Percentiles rank a stretch among this genome's conserved stretches.
These are phyloP conservation scores for Trichoderma sp. DNA, from an alignment of 2,329 filamentous ascomycete genomes.

Conservation along the genomic window DNA sequence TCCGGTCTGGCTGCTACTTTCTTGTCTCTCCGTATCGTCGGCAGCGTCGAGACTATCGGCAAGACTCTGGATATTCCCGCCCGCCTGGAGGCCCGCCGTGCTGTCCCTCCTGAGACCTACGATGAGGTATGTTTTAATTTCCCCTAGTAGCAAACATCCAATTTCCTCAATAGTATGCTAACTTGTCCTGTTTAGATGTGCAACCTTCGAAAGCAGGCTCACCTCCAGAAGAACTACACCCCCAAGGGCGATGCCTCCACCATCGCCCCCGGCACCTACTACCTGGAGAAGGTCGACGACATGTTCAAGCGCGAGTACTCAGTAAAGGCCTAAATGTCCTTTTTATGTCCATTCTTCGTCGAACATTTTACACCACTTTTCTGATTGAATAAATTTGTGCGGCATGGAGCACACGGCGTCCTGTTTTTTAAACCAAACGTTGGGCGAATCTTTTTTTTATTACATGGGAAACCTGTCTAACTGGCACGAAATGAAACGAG, in stretches of 20 bases:
- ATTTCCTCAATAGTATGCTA: not conserved
- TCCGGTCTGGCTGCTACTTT: conserved; percentile 72
- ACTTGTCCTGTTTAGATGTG: conserved; percentile 54
- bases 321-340: conserved; percentile 62
- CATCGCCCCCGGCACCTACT: conserved; percentile 68
- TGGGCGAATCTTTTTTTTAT: not conserved
- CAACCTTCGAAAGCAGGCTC: conserved; percentile 76
- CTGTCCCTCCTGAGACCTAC: conserved; percentile 69
- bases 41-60: conserved; percentile 65
- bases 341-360: not conserved
- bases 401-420: conserved; percentile 13
- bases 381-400: conserved; percentile 19
- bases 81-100: conserved; percentile 63
- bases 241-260: conserved; percentile 67
- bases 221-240: conserved; percentile 75
- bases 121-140: conserved; percentile 46
- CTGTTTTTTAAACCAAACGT: not conserved
- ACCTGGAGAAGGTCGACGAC: conserved; percentile 75
- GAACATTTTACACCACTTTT: not conserved
- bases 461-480: not conserved
- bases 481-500: conserved; percentile 4
- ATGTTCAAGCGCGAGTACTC: conserved; percentile 82
- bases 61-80: conserved; percentile 68
- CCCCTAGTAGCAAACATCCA: too few species aligned
- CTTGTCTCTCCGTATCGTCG: conserved; percentile 69